Conservation (phyloP, 495 filamentous ascomycete species). For the Hypoxylon crocopeplum region DNA sequence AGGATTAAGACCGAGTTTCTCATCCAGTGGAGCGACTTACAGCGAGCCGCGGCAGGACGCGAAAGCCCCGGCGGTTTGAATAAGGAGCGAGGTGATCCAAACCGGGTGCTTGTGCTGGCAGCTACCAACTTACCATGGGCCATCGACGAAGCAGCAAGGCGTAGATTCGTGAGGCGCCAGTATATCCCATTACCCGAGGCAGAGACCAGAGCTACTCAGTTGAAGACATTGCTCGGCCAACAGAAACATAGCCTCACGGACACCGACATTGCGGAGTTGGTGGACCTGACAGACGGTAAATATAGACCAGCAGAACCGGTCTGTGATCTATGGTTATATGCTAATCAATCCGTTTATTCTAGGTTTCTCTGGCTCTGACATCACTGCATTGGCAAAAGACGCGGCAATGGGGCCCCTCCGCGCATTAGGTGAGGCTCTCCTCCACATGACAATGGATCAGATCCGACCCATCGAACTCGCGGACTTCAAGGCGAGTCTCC, state of each 20-base stretch:
- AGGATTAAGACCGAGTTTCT: constrained; percentile 98
- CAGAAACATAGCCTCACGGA: constrained; percentile 85
- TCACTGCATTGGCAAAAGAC: constrained; percentile 96
- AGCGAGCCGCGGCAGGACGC: constrained; percentile 87
- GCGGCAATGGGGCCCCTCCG: constrained; percentile 97
- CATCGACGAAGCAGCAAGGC: constrained; percentile 92
- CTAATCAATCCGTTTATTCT: constrained; percentile 16
- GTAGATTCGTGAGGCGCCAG: constrained; percentile 90
- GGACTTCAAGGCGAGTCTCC: constrained; percentile 87
- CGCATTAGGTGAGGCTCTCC: constrained; percentile 85
- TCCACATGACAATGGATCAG: constrained; percentile 91
- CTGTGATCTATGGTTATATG: not conserved
- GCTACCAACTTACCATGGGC: constrained; percentile 98
- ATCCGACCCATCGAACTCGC: constrained; percentile 83
- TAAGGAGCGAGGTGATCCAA: constrained; percentile 81
- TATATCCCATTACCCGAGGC: constrained; percentile 95
- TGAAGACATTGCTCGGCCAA: constrained; percentile 78
- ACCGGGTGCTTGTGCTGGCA: constrained; percentile 88
- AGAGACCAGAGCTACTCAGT: constrained; percentile 76
- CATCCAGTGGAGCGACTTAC: constrained; percentile 95
- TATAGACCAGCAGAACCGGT: constrained; percentile 12
- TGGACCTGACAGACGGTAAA: constrained; percentile 86
- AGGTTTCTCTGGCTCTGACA: constrained; percentile 98
- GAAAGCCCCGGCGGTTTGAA: constrained; percentile 53
- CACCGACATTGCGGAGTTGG: constrained; percentile 75